A percentile compares a stretch with the other conserved stretches of the same genome.
phyloP scores from a whole-genome alignment of 768 basidiomycete species.

The Agaricus sinodeliciosus region DNA sequence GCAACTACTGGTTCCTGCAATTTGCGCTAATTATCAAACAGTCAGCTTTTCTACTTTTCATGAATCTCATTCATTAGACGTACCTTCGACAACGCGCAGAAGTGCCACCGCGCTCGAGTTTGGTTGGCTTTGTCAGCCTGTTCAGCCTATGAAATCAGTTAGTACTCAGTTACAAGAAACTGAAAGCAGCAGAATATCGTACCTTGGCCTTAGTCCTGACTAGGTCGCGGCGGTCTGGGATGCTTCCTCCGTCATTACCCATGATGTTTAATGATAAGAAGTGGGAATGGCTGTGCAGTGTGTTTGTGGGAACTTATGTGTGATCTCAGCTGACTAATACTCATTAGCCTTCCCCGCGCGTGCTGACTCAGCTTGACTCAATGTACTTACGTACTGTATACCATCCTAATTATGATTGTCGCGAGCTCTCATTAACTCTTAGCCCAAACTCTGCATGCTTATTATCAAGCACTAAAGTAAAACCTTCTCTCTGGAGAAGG shows the following conservation, averaged over 20 bases:
- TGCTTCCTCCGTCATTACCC: slow-evolving; percentile 89
- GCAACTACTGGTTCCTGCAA: slow-evolving; percentile 87
- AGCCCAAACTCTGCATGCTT: too few species aligned
- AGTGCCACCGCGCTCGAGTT: slow-evolving; percentile 81
- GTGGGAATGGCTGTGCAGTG: background rate
- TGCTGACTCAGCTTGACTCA: too few species aligned
- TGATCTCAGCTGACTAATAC: too few species aligned
- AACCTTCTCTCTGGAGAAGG: too few species aligned
- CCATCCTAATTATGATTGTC: too few species aligned
- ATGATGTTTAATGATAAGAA: slow-evolving; percentile 27
- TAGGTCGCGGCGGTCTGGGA: slow-evolving; percentile 77
- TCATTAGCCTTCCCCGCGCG: too few species aligned
- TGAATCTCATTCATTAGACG: slow-evolving; percentile 9
- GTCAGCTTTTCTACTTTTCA: background rate
- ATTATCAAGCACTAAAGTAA: too few species aligned
- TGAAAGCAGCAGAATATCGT: slow-evolving; percentile 4
- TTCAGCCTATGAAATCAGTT: slow-evolving; percentile 45
- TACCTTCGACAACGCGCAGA: slow-evolving; percentile 95
- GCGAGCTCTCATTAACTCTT: too few species aligned
- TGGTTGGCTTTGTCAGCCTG: slow-evolving; percentile 90
- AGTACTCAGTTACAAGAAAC: slow-evolving; percentile 1
- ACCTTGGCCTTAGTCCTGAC: slow-evolving; percentile 72
- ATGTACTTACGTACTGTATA: too few species aligned
- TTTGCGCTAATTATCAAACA: slow-evolving; percentile 45
- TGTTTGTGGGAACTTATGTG: background rate